Evolutionary conservation across 2,329 filamentous ascomycete species (phyloP).

Genomic region (Piedraia hortae): DNA sequence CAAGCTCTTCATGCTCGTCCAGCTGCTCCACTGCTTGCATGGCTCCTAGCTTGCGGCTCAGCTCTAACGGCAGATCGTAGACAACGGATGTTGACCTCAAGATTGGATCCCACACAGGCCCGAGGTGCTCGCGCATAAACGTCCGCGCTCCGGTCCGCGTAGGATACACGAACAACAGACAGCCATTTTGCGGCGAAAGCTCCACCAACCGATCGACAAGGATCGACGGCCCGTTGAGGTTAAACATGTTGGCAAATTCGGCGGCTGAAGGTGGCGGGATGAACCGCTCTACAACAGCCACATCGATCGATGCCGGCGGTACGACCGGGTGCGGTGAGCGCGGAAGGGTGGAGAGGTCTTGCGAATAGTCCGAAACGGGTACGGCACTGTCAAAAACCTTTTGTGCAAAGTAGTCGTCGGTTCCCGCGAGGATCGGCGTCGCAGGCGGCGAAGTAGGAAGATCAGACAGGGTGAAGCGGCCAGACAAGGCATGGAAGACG

Average conservation of each 20-base stretch:
- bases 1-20: conserved; percentile 22
- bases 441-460: conserved; percentile 34
- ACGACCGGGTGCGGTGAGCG: conserved; percentile 29
- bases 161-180: conserved; percentile 34
- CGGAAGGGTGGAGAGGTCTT: conserved; percentile 22
- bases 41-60: conserved; percentile 25
- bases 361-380: conserved; percentile 29
- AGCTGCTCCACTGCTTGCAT: conserved; percentile 27
- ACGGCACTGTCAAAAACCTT: conserved; percentile 35
- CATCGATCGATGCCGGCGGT: conserved; percentile 29
- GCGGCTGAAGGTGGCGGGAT: conserved; percentile 32
- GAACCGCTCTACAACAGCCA: conserved; percentile 35
- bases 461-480: conserved; percentile 32
- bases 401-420: conserved; percentile 33
- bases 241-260: conserved; percentile 32
- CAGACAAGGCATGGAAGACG: conserved; percentile 34
- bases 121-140: conserved; percentile 31
- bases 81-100: conserved; percentile 31
- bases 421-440: conserved; percentile 25
- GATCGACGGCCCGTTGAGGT: conserved; percentile 24
- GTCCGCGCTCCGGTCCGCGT: conserved; percentile 28
- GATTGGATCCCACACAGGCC: conserved; percentile 31
- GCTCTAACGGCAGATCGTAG: conserved; percentile 28
- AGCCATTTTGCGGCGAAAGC: conserved; percentile 27
- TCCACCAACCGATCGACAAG: conserved; percentile 33